Base-by-base conservation (phyloP, 1,284 basidiomycete genomes). In the Papiliotrema nemorosa region DNA sequence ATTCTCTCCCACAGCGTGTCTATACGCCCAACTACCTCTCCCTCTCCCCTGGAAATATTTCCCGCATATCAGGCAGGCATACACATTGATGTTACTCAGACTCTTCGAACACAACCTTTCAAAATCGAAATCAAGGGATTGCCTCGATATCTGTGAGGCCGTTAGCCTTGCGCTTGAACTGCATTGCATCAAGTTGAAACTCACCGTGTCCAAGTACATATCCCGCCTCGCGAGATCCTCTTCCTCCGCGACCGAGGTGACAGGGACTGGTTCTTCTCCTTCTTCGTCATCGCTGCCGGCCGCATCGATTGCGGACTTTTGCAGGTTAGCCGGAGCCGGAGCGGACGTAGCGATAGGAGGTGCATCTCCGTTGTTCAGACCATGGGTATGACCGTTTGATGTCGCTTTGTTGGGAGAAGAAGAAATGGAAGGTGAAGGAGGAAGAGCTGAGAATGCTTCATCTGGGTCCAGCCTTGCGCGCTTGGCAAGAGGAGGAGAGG, bases 21-120 rank as follows among this genome's bases (percentile, higher is more conserved):
- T 84, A 75, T 96, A 98, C 24, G 96, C 96, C 71, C 91, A 93
- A 46, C 90, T 93, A 39, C 82, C 88, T 57, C 86, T 84, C 18
- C 96, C 93, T 61, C 96, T 81, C 4, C 96, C 96, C 79, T 98
- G 96, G 67, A 97, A 98, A 76, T 97, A 98, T 75, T 96, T 97
- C 49, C 96, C 96, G 71, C 92, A 97, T 12, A 98, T 92, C 42
- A 99, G 83, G 69, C 96, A 99, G 21, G 90, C 91, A 67, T 99
- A 99, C 57, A 90, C 88, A 73, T 98, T 96, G 80, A 97, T 92
- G 74, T 97, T 96, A 26, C 89, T 90, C 42, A 91, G 79, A 25
- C 90, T 94, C 52, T 98, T 90, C 9, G 91, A 97, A 79, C 96
- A 99, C 26, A 98, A 82, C 79, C 94, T 91, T 78, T 99, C 96